phyloP scores from a whole-genome alignment of 2,329 filamentous ascomycete species.

The Neopestalotiopsis sp. region DNA sequence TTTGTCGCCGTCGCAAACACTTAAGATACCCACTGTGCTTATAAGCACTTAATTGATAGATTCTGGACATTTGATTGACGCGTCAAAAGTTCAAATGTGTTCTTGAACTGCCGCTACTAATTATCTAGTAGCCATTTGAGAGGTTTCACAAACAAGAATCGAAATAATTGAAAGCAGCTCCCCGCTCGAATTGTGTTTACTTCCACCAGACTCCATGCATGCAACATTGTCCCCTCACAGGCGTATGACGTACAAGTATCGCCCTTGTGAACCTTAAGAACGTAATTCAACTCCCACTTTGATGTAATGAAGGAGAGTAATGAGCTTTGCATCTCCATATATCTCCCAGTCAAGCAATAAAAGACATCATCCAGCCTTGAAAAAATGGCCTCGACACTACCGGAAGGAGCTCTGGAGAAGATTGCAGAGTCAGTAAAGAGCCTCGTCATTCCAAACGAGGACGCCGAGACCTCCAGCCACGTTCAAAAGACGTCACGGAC shows the following conservation, averaged over 20 bases:
- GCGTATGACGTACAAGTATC: neutral
- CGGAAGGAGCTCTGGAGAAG: neutral
- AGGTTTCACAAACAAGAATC: too few species aligned
- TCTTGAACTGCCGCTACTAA: neutral
- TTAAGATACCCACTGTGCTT: neutral
- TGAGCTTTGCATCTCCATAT: neutral
- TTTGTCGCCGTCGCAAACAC: neutral
- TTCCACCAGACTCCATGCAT: neutral
- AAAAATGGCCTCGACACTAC: conserved; percentile 3
- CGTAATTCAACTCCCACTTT: neutral
- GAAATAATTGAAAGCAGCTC: neutral
- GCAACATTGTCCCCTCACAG: neutral
- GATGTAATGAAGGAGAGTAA: neutral
- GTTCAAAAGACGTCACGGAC: neutral
- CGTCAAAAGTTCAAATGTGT: neutral
- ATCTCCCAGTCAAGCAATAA: neutral
- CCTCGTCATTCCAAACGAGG: neutral
- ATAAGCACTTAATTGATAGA: neutral
- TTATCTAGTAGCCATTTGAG: neutral
- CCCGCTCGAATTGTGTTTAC: neutral
- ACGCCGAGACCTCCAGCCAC: neutral
- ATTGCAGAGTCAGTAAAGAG: conserved; percentile 2
- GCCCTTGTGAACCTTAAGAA: neutral
- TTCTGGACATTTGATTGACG: neutral
- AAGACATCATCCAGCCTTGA: neutral